Conservation (phyloP, 768 basidiomycete genomes). For the Coprinopsis cinerea region DNA sequence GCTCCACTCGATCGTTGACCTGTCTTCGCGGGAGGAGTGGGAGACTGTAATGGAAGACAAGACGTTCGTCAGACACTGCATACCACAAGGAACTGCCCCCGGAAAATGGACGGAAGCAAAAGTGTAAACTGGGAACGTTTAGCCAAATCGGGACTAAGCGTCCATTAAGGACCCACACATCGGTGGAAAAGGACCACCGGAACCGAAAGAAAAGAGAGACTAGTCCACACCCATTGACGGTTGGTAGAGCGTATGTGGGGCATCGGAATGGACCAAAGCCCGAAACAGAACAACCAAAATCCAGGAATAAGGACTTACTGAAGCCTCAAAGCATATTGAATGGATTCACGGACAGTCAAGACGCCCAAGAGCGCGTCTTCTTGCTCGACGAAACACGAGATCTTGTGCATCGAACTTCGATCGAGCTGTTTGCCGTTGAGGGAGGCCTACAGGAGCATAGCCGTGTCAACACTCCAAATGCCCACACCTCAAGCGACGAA, state of each 20-base stretch:
- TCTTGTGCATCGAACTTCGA: constrained; percentile 28
- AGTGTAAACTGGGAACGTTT: no score
- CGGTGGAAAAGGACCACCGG: no score
- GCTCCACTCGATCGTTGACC: constrained; percentile 34
- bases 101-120: no score
- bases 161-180: no score
- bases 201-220: no score
- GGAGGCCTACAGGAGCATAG: constrained; percentile 21
- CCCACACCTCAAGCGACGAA: not conserved
- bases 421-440: constrained; percentile 27
- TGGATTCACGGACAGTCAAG: constrained; percentile 50
- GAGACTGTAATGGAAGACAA: constrained; percentile 22
- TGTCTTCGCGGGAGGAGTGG: constrained; percentile 31
- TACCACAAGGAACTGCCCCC: no score
- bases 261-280: not conserved
- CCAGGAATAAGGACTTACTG: constrained; percentile 26
- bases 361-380: constrained; percentile 55
- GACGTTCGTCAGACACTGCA: no score
- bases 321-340: constrained; percentile 45
- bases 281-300: not conserved
- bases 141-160: no score
- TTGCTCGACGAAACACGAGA: constrained; percentile 52
- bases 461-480: not conserved
- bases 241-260: not conserved
- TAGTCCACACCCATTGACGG: no score